Base-by-base conservation (phyloP, 2,329 filamentous ascomycete genomes). In the Lachnellula arida region DNA sequence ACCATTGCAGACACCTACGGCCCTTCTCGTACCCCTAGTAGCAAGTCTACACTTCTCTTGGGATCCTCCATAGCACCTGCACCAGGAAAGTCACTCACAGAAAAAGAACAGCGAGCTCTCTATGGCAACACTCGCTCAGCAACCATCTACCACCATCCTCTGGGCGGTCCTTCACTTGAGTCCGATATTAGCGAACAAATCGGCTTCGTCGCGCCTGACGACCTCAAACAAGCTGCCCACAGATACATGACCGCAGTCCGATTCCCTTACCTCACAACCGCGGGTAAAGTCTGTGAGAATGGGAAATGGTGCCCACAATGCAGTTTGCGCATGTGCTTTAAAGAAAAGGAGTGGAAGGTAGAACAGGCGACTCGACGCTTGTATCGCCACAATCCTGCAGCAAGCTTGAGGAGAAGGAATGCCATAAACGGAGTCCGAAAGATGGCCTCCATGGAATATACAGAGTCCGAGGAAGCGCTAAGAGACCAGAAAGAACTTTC, bases 111-210 rank as follows among this genome's bases (percentile, higher is more conserved):
- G 3, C 43, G 44, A 3, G 35, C 40, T 5, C 22, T 49, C 4
- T 46, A 37, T 32, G 40, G 44, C 1, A 48, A 47, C 34, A 32
- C 37, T n/a, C 22, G 35, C 9, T 28, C 34, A 6, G 35, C 48
- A 8, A 53, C n/a, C 4, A 56, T 52, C 12, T 47, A 49, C n/a
- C 58, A 60, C 34, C 55, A 60, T 47, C 55, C 58, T 3, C 40
- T 58, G 12, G 37, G 50, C 3, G 6, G 15, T 1, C 44, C 48
- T 6, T 6, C 40, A 17, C 35, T 49, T 12, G 58, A 60, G 37
- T 53, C 43, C 28, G 46, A 58, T 23, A 58, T 60, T 22, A 46
- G 42, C 8, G 49, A 49, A 2, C 15, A 19, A 19, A 17, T 35
- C 23, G 35, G 43, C 15, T 58, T 53, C 28, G 37, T 37, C 7